Percentiles rank a stretch among this genome's conserved stretches.
Conservation (phyloP, 495 filamentous ascomycete species). For the Hypoxylon lienhwacheense region DNA sequence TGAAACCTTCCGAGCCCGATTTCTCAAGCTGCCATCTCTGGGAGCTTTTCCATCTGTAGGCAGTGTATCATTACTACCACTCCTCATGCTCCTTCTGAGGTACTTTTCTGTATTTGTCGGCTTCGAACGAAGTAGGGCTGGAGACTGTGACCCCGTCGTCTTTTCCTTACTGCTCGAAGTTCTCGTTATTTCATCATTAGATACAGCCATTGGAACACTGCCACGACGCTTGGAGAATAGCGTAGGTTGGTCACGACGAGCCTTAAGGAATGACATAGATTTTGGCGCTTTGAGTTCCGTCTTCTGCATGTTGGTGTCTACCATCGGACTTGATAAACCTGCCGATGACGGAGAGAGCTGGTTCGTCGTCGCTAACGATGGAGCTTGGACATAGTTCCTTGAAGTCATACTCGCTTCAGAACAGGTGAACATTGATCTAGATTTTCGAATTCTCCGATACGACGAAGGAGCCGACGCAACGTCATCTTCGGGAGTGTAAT, state of each 20-base stretch:
- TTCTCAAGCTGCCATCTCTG: slow-evolving; percentile 48
- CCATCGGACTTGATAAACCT: not conserved
- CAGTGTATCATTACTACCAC: slow-evolving; percentile 27
- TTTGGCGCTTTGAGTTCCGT: slow-evolving; percentile 47
- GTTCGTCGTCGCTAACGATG: slow-evolving; percentile 41
- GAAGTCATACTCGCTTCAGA: slow-evolving; percentile 40
- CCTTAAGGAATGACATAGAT: slow-evolving; percentile 65
- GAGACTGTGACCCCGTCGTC: slow-evolving; percentile 44
- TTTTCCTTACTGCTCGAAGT: slow-evolving; percentile 3
- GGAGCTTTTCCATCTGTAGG: slow-evolving; percentile 21
- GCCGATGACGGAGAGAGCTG: slow-evolving; percentile 12
- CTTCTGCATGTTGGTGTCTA: slow-evolving; percentile 5
- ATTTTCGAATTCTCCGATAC: slow-evolving; percentile 70
- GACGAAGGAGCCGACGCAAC: slow-evolving; percentile 69
- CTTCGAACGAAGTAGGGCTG: slow-evolving; percentile 52
- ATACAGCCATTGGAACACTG: slow-evolving; percentile 1
- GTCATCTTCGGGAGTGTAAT: slow-evolving; percentile 61
- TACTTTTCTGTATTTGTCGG: slow-evolving; percentile 52
- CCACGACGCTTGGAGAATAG: slow-evolving; percentile 25
- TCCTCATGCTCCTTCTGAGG: slow-evolving; percentile 40
- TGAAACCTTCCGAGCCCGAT: slow-evolving; percentile 62
- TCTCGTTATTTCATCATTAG: not conserved
- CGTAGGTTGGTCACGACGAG: slow-evolving; percentile 35
- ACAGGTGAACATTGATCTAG: slow-evolving; percentile 70
- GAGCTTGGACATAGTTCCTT: slow-evolving; percentile 5